phyloP scores from a whole-genome alignment of 139 green algal genomes.

The Microglena sp. region DNA sequence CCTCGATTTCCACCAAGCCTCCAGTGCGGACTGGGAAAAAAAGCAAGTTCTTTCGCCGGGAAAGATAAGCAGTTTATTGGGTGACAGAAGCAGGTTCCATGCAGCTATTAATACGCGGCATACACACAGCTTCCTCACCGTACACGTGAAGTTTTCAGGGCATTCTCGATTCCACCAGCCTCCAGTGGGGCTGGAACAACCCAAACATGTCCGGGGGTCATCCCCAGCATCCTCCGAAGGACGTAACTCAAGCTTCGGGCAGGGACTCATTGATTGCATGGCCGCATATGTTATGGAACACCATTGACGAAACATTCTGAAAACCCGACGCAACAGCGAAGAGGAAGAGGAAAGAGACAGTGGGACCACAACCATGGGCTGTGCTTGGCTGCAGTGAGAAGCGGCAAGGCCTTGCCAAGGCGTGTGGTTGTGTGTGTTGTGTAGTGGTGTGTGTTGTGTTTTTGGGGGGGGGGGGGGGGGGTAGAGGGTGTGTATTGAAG shows the following conservation, averaged over 20 bases:
- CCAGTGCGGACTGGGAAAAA: too few relatives aligned
- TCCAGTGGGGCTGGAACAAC: conserved; percentile 5
- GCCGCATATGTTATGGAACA: conserved; percentile 48
- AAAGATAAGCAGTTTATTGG: too few relatives aligned
- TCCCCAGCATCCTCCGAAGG: conserved; percentile 11
- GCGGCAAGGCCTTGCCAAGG: too few relatives aligned
- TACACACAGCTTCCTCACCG: conserved; percentile 4
- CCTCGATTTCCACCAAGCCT: too few relatives aligned
- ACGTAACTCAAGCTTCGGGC: not conserved
- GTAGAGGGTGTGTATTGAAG: too few relatives aligned
- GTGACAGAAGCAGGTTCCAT: not conserved
- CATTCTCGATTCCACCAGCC: conserved; percentile 11
- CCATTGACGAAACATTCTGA: conserved; percentile 46
- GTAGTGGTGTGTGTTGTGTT: too few relatives aligned
- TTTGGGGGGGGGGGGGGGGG: too few relatives aligned
- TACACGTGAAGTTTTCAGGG: conserved; percentile 15
- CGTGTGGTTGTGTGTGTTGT: too few relatives aligned
- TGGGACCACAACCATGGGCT: too few relatives aligned
- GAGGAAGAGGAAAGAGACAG: conserved; percentile 66
- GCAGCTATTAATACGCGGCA: not conserved
- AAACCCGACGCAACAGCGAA: conserved; percentile 51
- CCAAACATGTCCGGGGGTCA: conserved; percentile 32
- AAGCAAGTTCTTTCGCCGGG: too few relatives aligned
- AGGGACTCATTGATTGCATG: not conserved
- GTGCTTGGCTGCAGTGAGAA: too few relatives aligned